A percentile compares a stretch with the other conserved stretches of the same genome.
Conservation (phyloP, 2,329 filamentous ascomycete species). For the Exophiala bonariae region DNA sequence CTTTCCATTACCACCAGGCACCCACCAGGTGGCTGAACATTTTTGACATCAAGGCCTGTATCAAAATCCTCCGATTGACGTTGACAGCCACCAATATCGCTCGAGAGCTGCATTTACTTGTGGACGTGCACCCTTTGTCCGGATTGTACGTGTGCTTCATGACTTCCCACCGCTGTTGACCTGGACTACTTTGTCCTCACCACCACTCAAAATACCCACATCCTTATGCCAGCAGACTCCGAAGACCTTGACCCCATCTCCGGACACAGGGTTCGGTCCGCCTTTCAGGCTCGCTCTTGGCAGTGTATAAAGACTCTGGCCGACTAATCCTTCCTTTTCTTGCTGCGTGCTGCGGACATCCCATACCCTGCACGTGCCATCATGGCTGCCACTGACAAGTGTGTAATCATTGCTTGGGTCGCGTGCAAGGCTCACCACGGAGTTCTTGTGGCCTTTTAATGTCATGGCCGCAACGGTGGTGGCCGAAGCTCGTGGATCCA, state of each 20-base stretch:
- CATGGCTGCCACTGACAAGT: constrained; percentile 86
- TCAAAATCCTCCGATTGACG: too few species aligned
- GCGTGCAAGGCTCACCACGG: constrained; percentile 58
- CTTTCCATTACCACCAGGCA: too few species aligned
- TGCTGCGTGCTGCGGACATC: constrained; percentile 72
- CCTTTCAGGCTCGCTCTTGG: constrained; percentile 70
- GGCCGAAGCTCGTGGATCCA: constrained; percentile 81
- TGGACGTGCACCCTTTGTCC: not conserved
- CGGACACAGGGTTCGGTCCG: constrained; percentile 65
- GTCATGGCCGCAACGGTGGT: constrained; percentile 80
- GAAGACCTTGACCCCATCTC: constrained; percentile 89
- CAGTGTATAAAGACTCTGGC: constrained; percentile 74
- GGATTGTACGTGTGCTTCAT: too few species aligned
- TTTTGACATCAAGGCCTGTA: too few species aligned
- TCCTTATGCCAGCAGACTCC: constrained; percentile 80
- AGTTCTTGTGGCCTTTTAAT: constrained; percentile 84
- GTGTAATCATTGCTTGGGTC: constrained; percentile 72
- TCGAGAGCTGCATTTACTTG: too few species aligned
- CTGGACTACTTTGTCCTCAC: constrained; percentile 93
- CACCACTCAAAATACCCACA: constrained; percentile 85
- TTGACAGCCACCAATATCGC: too few species aligned
- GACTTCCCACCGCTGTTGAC: constrained; percentile 62
- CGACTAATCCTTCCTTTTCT: constrained; percentile 61
- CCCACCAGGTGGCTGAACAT: too few species aligned
- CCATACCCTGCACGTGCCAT: constrained; percentile 92